Evolutionary conservation across 1,284 basidiomycete genomes (phyloP).

Genomic region (Coniferiporia weirii): DNA sequence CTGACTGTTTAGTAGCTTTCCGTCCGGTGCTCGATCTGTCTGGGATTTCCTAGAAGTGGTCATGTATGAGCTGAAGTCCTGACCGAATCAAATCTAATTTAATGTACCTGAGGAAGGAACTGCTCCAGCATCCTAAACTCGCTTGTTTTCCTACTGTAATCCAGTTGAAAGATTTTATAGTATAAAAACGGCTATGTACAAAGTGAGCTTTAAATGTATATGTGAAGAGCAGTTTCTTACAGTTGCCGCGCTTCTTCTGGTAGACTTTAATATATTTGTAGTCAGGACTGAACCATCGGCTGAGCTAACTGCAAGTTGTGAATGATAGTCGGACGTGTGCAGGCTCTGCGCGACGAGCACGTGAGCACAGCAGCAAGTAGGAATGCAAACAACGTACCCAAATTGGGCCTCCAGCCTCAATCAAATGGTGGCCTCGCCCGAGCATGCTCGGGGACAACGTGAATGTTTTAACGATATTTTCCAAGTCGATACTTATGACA

Average conservation of each 20-base stretch:
- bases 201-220: slow-evolving; percentile 2
- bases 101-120: slow-evolving; percentile 65
- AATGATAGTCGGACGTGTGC: slow-evolving; percentile 77
- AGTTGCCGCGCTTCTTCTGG: slow-evolving; percentile 60
- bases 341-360: slow-evolving; percentile 46
- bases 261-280: slow-evolving; percentile 65
- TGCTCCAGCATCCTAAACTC: slow-evolving; percentile 82
- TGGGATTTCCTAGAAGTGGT: slow-evolving; percentile 31
- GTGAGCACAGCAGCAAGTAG: not conserved
- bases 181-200: slow-evolving; percentile 60
- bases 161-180: slow-evolving; percentile 81
- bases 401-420: slow-evolving; percentile 72
- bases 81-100: not conserved
- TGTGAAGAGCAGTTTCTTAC: slow-evolving; percentile 36
- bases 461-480: slow-evolving; percentile 71
- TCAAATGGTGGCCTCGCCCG: slow-evolving; percentile 63
- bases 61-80: slow-evolving; percentile 14
- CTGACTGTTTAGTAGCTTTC: slow-evolving; percentile 28
- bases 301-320: slow-evolving; percentile 74
- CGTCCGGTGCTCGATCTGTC: slow-evolving; percentile 27
- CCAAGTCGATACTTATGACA: slow-evolving; percentile 69
- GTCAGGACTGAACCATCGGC: slow-evolving; percentile 77
- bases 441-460: slow-evolving; percentile 66
- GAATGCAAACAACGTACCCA: slow-evolving; percentile 52
- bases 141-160: slow-evolving; percentile 68